Percentiles rank a stretch among this genome's conserved stretches.
Conservation (phyloP, 2,329 filamentous ascomycete species). For the Orbilia blumenaviensis region DNA sequence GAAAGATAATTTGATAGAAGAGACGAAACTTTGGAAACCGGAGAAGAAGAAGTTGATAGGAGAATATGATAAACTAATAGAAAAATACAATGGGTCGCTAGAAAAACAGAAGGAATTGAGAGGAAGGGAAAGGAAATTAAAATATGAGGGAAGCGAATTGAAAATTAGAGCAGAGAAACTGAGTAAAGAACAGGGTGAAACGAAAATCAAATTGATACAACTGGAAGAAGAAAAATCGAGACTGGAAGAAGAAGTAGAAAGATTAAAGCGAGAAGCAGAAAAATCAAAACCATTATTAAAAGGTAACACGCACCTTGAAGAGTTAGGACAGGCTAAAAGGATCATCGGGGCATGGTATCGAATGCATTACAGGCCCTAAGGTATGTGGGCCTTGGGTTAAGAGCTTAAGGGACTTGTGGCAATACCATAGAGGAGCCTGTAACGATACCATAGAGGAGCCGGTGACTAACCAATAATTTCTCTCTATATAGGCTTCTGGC, state of each 20-base stretch:
- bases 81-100: too few relatives aligned
- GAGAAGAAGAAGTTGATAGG: neutral
- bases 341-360: neutral
- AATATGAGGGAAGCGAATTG: too few relatives aligned
- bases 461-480: conserved; percentile 1
- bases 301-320: conserved; percentile 3
- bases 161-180: neutral
- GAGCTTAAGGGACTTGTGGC: too few relatives aligned
- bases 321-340: neutral
- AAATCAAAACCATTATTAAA: neutral
- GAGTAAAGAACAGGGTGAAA: neutral
- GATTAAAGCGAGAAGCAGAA: neutral
- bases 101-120: too few relatives aligned
- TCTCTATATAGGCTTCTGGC: conserved; percentile 1
- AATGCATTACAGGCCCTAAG: neutral
- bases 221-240: neutral
- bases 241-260: neutral
- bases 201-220: neutral
- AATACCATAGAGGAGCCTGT: neutral
- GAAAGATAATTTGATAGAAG: neutral
- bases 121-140: too few relatives aligned
- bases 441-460: neutral
- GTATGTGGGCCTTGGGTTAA: neutral
- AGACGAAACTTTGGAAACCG: neutral
- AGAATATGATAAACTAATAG: neutral